Base-by-base conservation (phyloP, 2,329 filamentous ascomycete species). In the Thielaviopsis musarum region DNA sequence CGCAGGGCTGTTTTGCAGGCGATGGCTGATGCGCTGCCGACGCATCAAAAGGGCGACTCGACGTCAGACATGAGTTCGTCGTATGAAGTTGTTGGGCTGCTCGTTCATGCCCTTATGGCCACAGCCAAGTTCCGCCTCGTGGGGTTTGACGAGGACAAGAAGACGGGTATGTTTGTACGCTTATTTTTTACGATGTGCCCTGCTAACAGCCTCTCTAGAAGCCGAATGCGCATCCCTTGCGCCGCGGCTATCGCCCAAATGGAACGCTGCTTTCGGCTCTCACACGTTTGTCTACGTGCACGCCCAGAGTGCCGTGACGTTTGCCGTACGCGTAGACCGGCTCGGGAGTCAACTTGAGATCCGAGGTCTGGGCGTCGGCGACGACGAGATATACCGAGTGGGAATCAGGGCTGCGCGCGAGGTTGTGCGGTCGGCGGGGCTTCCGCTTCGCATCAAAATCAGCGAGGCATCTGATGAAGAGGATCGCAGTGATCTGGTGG, bases 211-310 rank as follows among this genome's bases (percentile, higher is more conserved):
- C 19, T n/a, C 15, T 48, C 30, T 65, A 81, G 79, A 84, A 68
- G 56, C 51, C 6, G 74, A 80, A 67, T 81, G 81, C 66, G 73
- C 78, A 59, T 69, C 75, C 54, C 71, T 81, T 53, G 77, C 81
- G 10, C 81, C 80, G 9, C 77, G 83, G 34, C 77, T 97, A 2
- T 88, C 89, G 0, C 61, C 78, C 17, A 79, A 83, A 72, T 97
- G 93, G 93, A 95, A 95, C 70, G 75, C 82, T 13, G 80, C 80
- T 21, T 78, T 79, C 61, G 81, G 81, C 62, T 82, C 83, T 15
- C 85, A 88, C 68, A 81, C 85, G 59, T 96, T 97, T 71, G 82
- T 90, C 63, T 97, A 97, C 73, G 82, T 83, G 3, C 91, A 96
- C 70, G 76, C 81, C 24, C 88, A 95, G 69, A 95, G 89, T 0